Conservation (phyloP, 2,329 filamentous ascomycete genomes). For the Alternaria novae-zelandiae region DNA sequence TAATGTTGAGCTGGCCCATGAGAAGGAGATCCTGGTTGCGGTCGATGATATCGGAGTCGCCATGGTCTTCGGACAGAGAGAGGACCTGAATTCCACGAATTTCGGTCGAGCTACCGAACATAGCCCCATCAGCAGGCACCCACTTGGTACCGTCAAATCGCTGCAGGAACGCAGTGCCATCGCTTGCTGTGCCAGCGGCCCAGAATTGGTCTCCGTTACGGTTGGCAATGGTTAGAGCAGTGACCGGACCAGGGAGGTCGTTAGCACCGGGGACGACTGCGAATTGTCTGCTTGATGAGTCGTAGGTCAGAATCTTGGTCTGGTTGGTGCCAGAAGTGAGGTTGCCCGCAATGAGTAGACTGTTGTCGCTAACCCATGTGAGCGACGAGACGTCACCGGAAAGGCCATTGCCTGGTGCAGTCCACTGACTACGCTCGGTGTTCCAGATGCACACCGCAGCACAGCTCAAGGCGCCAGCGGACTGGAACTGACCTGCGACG, state of each 20-base stretch:
- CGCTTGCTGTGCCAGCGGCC: constrained; percentile 74
- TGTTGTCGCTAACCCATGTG: constrained; percentile 75
- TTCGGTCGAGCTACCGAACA: constrained; percentile 68
- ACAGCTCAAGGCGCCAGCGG: constrained; percentile 82
- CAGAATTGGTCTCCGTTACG: constrained; percentile 76
- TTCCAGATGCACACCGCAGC: constrained; percentile 82
- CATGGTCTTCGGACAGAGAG: constrained; percentile 72
- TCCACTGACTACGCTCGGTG: constrained; percentile 76
- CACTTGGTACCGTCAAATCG: constrained; percentile 80
- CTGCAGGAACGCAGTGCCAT: constrained; percentile 77
- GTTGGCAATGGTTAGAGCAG: constrained; percentile 76
- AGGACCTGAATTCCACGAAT: constrained; percentile 86
- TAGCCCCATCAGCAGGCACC: constrained; percentile 63
- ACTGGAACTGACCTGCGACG: constrained; percentile 84
- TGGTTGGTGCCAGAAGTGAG: constrained; percentile 70
- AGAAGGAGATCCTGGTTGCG: constrained; percentile 76
- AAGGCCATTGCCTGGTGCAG: constrained; percentile 74
- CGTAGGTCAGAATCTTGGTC: constrained; percentile 75
- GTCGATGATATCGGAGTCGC: constrained; percentile 67
- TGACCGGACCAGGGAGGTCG: constrained; percentile 79
- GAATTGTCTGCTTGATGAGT: constrained; percentile 72
- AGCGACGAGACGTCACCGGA: constrained; percentile 73
- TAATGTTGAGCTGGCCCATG: constrained; percentile 80
- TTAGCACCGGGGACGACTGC: constrained; percentile 65
- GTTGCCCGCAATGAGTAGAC: constrained; percentile 78